A percentile compares a stretch with the other conserved stretches of the same genome.
phyloP scores from a whole-genome alignment of 495 filamentous ascomycete genomes.

The Lasiosphaeriaceae sp. region DNA sequence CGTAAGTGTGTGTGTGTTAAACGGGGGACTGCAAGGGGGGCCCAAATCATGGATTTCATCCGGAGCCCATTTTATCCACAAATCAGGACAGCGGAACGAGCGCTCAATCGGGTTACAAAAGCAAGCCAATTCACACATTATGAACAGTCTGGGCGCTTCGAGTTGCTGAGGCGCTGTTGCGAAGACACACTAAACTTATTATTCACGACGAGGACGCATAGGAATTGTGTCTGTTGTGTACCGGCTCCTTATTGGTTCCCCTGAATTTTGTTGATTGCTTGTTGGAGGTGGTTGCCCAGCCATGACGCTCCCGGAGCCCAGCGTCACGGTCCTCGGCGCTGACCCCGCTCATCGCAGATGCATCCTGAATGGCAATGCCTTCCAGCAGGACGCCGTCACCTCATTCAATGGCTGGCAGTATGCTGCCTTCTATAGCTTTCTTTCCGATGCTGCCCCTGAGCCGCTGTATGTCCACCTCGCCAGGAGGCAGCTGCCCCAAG shows the following conservation, averaged over 20 bases:
- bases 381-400: slow-evolving; percentile 40
- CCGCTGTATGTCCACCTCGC: slow-evolving; percentile 41
- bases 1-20: background rate
- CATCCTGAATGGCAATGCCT: slow-evolving; percentile 40
- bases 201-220: no score
- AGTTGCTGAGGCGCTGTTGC: background rate
- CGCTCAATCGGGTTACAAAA: background rate
- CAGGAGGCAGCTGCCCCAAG: slow-evolving; percentile 33
- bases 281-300: background rate
- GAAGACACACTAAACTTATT: no score
- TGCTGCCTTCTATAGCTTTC: slow-evolving; percentile 38
- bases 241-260: no score
- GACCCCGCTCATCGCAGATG: slow-evolving; percentile 35
- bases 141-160: background rate
- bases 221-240: background rate
- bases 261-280: no score
- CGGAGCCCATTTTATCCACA: slow-evolving; percentile 14
- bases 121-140: background rate
- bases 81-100: slow-evolving; percentile 4
- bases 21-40: background rate
- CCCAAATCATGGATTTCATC: background rate
- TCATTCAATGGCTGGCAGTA: slow-evolving; percentile 44
- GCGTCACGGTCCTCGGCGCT: slow-evolving; percentile 27
- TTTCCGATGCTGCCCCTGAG: slow-evolving; percentile 18
- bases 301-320: slow-evolving; percentile 24